Evolutionary conservation across 2,329 filamentous ascomycete genomes (phyloP).

Genomic region (Cryphonectria parasitica): DNA sequence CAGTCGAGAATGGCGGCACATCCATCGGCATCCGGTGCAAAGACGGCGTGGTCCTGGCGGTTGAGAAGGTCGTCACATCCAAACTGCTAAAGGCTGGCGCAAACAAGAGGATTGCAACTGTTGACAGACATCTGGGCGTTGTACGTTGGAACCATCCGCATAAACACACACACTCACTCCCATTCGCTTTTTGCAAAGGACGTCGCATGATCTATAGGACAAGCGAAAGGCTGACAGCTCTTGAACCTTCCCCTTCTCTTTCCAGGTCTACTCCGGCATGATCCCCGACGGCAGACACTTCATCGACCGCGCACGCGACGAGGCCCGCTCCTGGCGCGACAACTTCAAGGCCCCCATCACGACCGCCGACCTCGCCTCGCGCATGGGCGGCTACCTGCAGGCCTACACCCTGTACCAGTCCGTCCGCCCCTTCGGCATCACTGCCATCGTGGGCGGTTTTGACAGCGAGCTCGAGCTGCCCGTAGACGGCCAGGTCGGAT

Average conservation of each 20-base stretch:
- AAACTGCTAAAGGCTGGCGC: conserved; percentile 93
- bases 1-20: conserved; percentile 96
- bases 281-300: conserved; percentile 96
- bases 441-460: conserved; percentile 90
- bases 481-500: conserved; percentile 89
- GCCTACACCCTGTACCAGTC: conserved; percentile 97
- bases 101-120: conserved; percentile 95
- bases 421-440: conserved; percentile 95
- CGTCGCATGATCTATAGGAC: neutral
- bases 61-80: conserved; percentile 95
- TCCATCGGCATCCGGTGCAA: conserved; percentile 96
- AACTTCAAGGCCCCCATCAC: conserved; percentile 95
- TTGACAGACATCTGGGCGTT: conserved; percentile 91
- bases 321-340: conserved; percentile 87
- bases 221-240: conserved; percentile 8
- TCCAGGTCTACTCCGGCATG: conserved; percentile 88
- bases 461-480: conserved; percentile 84
- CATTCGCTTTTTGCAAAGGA: neutral
- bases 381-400: conserved; percentile 95
- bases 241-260: neutral
- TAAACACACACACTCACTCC: neutral
- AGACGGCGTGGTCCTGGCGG: conserved; percentile 92
- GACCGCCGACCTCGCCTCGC: conserved; percentile 82
- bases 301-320: conserved; percentile 89
- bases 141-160: conserved; percentile 59